Evolutionary conservation across 768 basidiomycete species (phyloP), one percentile per base, ranked within the genome.

Genomic region (Lactifluus pinguis): DNA sequence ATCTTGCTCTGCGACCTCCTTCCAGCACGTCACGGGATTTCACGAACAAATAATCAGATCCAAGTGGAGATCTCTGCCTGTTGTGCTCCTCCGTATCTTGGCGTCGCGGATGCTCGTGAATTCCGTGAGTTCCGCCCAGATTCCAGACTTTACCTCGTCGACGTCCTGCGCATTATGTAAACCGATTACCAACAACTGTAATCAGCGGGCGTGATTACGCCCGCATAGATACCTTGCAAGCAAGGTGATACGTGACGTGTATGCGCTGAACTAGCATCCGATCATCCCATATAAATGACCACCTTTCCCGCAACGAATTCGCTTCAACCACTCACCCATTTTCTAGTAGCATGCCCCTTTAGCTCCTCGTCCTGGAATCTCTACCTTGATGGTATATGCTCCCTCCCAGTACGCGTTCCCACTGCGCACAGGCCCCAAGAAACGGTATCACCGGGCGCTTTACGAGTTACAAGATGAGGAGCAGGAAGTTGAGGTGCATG

Each of bases 391-490:
- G 51, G 49, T 25, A 11, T 38, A 32, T 3, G 17, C 32, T 4
- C 49, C 32, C 29, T 21, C 52, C 21, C 9, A 45, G 38, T 17
- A 13, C 39, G 10, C 41, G 3, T 44, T n/a, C 32, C 32, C 30
- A 5, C 41, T 32, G 3, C 47, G 25, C 14, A 4, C 38, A 1
- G 48, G 53, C 19, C 19, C 63, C 1, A 52, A 52, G 38, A 57
- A 55, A 8, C 63, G 63, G 8, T 66, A 65, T 48, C 65, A 45
- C n/a, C 56, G 49, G 4, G 65, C 65, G 0, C 53, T 66, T 32
- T 25, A 48, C 17, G 63, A 65, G 47, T 42, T 65, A 15, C 54
- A 54, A 41, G 57, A 53, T 5, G 65, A 63, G n/a, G 65, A 65
- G 52, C 49, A 57, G 21, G 65, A 66, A 17, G 61, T 52, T 7